phyloP scores from a whole-genome alignment of 257 asterid genomes.

The Cynanchum wilfordii region DNA sequence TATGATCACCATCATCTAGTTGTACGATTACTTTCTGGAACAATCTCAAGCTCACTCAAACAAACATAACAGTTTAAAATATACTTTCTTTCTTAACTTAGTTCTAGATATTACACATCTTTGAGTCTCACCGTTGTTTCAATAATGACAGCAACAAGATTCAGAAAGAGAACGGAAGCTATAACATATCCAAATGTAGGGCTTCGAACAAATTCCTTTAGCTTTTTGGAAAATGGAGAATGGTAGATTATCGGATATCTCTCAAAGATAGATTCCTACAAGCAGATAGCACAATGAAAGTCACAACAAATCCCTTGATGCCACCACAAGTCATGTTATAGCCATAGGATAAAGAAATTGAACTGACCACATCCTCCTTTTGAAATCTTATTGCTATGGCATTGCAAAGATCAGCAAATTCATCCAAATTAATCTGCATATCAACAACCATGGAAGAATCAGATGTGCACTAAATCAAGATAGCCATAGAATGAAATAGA shows the following conservation, averaged over 20 bases:
- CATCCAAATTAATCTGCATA: constrained; percentile 79
- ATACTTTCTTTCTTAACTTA: background rate
- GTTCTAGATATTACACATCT: background rate
- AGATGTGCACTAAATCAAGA: background rate
- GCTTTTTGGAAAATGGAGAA: constrained; percentile 57
- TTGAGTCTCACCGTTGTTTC: constrained; percentile 70
- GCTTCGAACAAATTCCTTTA: constrained; percentile 66
- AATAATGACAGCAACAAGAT: constrained; percentile 73
- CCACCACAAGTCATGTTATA: constrained; percentile 3
- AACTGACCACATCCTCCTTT: constrained; percentile 81
- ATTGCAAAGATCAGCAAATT: constrained; percentile 79
- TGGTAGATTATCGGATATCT: constrained; percentile 63
- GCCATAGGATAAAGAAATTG: constrained; percentile 24
- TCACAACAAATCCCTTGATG: constrained; percentile 5
- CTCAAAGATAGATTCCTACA: constrained; percentile 74
- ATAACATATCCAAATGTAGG: constrained; percentile 59
- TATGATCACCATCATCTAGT: background rate
- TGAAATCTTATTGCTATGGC: constrained; percentile 92
- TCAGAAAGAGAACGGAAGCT: constrained; percentile 61
- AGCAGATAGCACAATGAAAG: constrained; percentile 22
- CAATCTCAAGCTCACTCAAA: background rate
- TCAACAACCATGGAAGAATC: background rate
- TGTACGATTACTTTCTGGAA: background rate
- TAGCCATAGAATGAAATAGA: background rate
- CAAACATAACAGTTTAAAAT: background rate